Base-by-base conservation (phyloP, 371 early-diverging fungal species). In the Zopfochytrium polystomum region DNA sequence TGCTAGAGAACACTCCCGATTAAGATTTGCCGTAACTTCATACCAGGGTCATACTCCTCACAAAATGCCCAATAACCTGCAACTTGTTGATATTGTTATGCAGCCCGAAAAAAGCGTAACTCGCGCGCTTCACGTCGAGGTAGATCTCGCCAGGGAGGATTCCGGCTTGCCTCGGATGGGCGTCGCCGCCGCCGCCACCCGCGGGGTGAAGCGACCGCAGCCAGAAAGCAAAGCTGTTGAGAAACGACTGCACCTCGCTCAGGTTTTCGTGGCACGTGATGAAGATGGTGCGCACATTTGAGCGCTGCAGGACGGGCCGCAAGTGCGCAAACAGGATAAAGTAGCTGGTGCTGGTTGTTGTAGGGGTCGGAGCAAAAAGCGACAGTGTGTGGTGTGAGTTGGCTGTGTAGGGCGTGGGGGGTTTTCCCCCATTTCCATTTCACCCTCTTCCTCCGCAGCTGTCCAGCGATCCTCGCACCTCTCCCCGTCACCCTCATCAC, bases 241-340 rank as follows among this genome's bases (percentile, higher is more conserved):
- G 35, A 27, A 58, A 58, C 11, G 49, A 31, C 29, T 58, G 58
- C 7, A 58, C 49, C 25, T 58, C 58, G 25, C 49, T 48, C 18
- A 58, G 58, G 49, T 58, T 34, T n/a, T 58, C 35, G 26, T 58
- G 58, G 32, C 58, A 58, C n/a, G 49, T 58, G 31, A 58, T 6
- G 35, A 58, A 58, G 47, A 58, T 34, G 58, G 49, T 30, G 13
- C 58, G 47, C 23, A 35, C 34, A 49, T 49, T 49, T 20, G 58
- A 23, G 4, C 6, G 11, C n/a, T 5, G 7, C 11, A 58, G 20
- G 27, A 49, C 42, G 3, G 58, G 58, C 11, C 26, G 23, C 2
- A 58, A 34, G 26, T 58, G 58, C 2, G 58, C 47, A 26, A 58
- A 58, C 3, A 58, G 35, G 32, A 58, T 42, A 20, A 58, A 31